Evolutionary conservation across 306 rosid genomes (phyloP), one percentile per base, ranked within the genome.

Genomic region (Quercus wislizeni): DNA sequence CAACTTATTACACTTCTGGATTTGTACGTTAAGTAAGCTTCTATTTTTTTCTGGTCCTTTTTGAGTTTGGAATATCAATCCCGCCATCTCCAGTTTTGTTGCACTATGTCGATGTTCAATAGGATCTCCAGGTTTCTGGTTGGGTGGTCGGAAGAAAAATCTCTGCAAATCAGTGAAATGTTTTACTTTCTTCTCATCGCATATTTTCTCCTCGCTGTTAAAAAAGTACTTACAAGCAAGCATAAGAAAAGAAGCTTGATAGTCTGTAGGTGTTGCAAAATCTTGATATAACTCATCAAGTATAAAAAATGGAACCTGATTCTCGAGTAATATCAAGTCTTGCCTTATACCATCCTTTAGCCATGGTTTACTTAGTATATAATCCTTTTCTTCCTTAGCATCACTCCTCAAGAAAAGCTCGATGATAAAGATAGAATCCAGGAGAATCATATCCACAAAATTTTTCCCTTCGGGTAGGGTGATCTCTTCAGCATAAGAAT

Each of bases 261-360:
- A 8, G 21, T 0, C 27, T 3, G 0, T 1, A 10, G 54, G 12
- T 0, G 0, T 49, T 23, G 27, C 65, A 18, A 3, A 13, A 5
- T 76, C 1, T 13, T 12, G 54, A 15, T 76, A 80, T 1, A 84
- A 23, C 0, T 76, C n/a, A 12, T 30, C 12, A 17, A 84, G 74
- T 2, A 81, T 69, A 61, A 31, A 73, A 73, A 72, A 80, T 0
- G 87, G 84, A 52, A 84, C 64, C 55, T 80, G 87, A 74, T 84
- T 84, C 25, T 84, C 88, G 4, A 81, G 81, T 41, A 81, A 27
- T 2, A 81, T 59, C 70, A 84, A 51, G 10, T 80, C 87, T 8
- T 31, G 63, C 74, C 52, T 49, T 2, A 81, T 1, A 13, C 65
- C 68, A 54, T 74, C 70, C 57, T 27, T 55, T 71, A 85, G 71